Evolutionary conservation across 2,329 filamentous ascomycete genomes (phyloP), one percentile per base, ranked within the genome.

Genomic region (Fusarium hostae): DNA sequence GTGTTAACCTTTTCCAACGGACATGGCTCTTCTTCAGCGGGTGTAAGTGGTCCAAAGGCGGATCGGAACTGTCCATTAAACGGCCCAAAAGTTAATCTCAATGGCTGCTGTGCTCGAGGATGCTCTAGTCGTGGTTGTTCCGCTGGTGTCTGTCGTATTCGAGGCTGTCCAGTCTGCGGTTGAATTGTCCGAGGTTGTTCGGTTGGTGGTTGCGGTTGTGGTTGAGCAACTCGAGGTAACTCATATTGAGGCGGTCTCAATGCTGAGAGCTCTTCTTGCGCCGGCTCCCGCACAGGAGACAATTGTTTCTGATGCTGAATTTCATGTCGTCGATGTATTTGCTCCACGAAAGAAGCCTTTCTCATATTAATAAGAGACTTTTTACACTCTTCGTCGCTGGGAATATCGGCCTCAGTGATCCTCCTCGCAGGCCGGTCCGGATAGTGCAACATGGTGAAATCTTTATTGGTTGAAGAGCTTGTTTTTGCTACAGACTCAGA

Each of bases 341-440:
- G 58, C 48, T 71, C 66, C 18, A 48, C 47, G 52, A 75, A 44
- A 24, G 70, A 67, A 6, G 70, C 64, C 28, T 70, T 71, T 40
- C 71, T 66, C 60, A 75, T 62, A 16, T 52, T 61, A 26, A 69
- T 58, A 34, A 75, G 56, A 22, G 60, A 66, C 20, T 22, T 40
- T 55, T 58, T 71, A 54, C 72, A 76, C 50, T 77, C 73, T 18
- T 69, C 69, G 32, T 78, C 74, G n/a, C 37, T 70, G 22, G 76
- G 71, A 28, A 77, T 75, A 11, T 76, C 73, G 28, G 62, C 69
- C 43, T 70, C 56, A 28, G 64, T 67, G 32, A 73, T 67, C 54
- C 63, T 63, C 48, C 63, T 68, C 18, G 54, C 56, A 16, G 74
- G 75, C 7, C 74, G 68, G 47, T 77, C 75, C 10, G 75, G 75